A percentile compares a stretch with the other conserved stretches of the same genome.
phyloP scores from a whole-genome alignment of 2,329 filamentous ascomycete genomes.

The Xenoacremonium recifei region DNA sequence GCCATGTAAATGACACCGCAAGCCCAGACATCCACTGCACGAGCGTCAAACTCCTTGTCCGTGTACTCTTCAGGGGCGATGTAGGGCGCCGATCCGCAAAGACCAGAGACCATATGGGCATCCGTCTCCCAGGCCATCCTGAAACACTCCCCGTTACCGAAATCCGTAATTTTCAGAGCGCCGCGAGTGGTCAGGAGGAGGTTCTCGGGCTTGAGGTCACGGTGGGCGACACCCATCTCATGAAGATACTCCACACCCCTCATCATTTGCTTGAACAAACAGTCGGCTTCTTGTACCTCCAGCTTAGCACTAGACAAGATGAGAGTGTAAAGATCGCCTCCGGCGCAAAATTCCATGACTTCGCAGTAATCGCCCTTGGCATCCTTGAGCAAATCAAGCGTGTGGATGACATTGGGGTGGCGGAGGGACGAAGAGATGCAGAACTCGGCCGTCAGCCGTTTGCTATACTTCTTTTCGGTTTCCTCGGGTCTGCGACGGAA shows the following conservation, averaged over 20 bases:
- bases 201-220: conserved; percentile 96
- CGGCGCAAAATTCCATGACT: conserved; percentile 98
- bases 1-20: conserved; percentile 99
- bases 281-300: conserved; percentile 90
- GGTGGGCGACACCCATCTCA: conserved; percentile 97
- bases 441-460: conserved; percentile 94
- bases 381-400: conserved; percentile 90
- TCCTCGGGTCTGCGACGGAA: conserved; percentile 93
- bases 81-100: conserved; percentile 95
- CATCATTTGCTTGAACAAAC: conserved; percentile 99
- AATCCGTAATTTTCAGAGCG: conserved; percentile 95
- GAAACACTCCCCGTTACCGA: conserved; percentile 98
- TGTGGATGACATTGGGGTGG: conserved; percentile 98
- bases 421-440: conserved; percentile 96
- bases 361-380: conserved; percentile 97
- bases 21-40: conserved; percentile 98
- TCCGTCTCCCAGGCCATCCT: conserved; percentile 99
- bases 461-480: conserved; percentile 96
- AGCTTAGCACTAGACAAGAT: conserved; percentile 89
- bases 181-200: conserved; percentile 89
- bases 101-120: conserved; percentile 94
- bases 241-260: conserved; percentile 98
- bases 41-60: conserved; percentile 92
- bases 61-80: conserved; percentile 96
- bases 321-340: conserved; percentile 91